Percentiles rank a stretch among this genome's conserved stretches.
Conservation (phyloP, 1,284 basidiomycete species). For the Leccinum solheimii region DNA sequence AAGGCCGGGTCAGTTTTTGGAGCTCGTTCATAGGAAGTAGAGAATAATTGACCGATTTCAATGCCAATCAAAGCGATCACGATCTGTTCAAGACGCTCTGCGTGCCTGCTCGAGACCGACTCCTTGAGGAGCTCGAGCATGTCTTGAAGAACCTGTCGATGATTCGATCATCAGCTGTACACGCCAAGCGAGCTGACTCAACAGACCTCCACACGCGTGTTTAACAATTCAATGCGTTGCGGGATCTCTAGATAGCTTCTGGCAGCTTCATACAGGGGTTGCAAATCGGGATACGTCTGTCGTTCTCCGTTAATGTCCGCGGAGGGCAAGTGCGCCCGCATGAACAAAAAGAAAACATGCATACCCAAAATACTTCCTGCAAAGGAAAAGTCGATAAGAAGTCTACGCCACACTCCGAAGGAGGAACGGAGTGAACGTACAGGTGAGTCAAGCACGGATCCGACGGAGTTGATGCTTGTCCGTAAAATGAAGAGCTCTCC, state of each 20-base stretch:
- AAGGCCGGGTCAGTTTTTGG: slow-evolving; percentile 3
- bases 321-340: slow-evolving; percentile 5
- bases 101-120: slow-evolving; percentile 88
- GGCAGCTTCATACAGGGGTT: slow-evolving; percentile 93
- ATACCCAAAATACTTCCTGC: slow-evolving; percentile 91
- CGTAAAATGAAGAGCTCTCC: slow-evolving; percentile 92
- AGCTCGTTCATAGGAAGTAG: neutral
- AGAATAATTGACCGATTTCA: slow-evolving; percentile 65
- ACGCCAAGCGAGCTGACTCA: slow-evolving; percentile 5
- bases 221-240: slow-evolving; percentile 90
- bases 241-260: slow-evolving; percentile 94
- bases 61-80: slow-evolving; percentile 92
- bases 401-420: neutral
- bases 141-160: slow-evolving; percentile 83
- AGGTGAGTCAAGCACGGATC: slow-evolving; percentile 93
- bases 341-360: slow-evolving; percentile 19
- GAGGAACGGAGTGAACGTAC: slow-evolving; percentile 46
- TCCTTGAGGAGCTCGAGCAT: slow-evolving; percentile 97
- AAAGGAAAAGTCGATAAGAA: slow-evolving; percentile 3
- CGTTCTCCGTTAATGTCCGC: slow-evolving; percentile 14
- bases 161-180: slow-evolving; percentile 8
- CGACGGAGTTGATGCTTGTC: slow-evolving; percentile 95
- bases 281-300: slow-evolving; percentile 88
- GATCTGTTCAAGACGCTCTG: slow-evolving; percentile 93
- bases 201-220: slow-evolving; percentile 87